phyloP scores from a whole-genome alignment of 2,329 filamentous ascomycete species.

The Colletotrichum coccodes region DNA sequence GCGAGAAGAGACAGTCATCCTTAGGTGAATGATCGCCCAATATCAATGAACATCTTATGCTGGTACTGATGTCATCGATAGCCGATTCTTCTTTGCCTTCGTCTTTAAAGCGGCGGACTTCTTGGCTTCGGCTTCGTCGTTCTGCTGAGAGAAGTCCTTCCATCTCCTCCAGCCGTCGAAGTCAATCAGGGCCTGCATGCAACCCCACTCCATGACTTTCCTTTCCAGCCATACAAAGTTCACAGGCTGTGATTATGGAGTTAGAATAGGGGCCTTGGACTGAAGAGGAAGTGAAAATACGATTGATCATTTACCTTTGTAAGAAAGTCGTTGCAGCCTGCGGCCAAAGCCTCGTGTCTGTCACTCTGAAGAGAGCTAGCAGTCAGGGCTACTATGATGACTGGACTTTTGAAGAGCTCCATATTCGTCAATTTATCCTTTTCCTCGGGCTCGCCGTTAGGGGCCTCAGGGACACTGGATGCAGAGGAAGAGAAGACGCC shows the following conservation, averaged over 20 bases:
- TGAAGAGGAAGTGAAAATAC: not conserved
- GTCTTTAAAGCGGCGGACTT: slow-evolving; percentile 49
- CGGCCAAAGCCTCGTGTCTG: slow-evolving; percentile 91
- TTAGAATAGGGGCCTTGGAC: not conserved
- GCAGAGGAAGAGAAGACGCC: slow-evolving; percentile 83
- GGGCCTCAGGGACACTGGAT: slow-evolving; percentile 56
- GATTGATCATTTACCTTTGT: slow-evolving; percentile 77
- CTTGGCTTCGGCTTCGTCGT: slow-evolving; percentile 55
- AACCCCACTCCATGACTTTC: slow-evolving; percentile 99
- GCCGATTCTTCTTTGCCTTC: slow-evolving; percentile 57
- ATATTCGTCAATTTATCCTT: slow-evolving; percentile 76
- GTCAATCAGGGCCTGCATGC: slow-evolving; percentile 99
- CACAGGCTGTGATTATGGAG: slow-evolving; percentile 73
- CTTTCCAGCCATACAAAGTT: slow-evolving; percentile 97
- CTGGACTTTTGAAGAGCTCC: slow-evolving; percentile 89
- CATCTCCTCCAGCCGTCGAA: slow-evolving; percentile 98
- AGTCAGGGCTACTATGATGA: slow-evolving; percentile 97
- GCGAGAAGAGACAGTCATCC: not conserved
- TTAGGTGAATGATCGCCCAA: not conserved
- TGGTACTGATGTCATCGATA: slow-evolving; percentile 44
- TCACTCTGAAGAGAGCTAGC: slow-evolving; percentile 95
- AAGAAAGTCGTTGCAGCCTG: slow-evolving; percentile 97
- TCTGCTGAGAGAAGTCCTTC: slow-evolving; percentile 79
- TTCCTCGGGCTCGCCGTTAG: slow-evolving; percentile 60
- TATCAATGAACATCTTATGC: not conserved